Base-by-base conservation (phyloP, 2,329 filamentous ascomycete species). In the Beauveria australis region DNA sequence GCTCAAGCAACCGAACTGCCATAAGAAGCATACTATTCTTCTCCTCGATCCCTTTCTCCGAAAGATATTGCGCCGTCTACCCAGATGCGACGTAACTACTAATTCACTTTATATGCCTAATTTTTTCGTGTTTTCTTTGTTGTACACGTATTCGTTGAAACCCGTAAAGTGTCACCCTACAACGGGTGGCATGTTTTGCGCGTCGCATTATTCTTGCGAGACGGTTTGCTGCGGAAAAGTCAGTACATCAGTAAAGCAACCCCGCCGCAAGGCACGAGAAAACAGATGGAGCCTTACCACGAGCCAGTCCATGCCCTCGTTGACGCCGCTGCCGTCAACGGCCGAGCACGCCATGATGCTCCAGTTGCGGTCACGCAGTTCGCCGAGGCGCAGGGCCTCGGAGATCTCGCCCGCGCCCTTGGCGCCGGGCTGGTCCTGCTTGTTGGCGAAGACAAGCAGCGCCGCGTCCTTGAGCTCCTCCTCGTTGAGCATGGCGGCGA, bases 251-350 rank as follows among this genome's bases (percentile, higher is more conserved):
- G 24, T 10, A 18, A 14, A 46, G 9, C 33, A 37, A 8, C 16
- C 43, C 56, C 67, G 22, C 5, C 19, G 5, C 64, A 68, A 33
- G 19, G 18, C 1, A 28, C 19, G 54, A 54, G 22, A 6, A 22
- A 33, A 57, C 53, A 18, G 49, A 48, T 5, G 12, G n/a, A 19
- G 26, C 79, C 81, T 75, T 76, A 93, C 90, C 81, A 95, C 92
- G 72, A 99, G 80, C 94, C 94, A 99, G 76, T 99, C 94, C 94
- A 99, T 99, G 63, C 94, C 94, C 76, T 99, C 94, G 64, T 88
- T 91, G 49, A 99, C 90, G 73, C 94, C 94, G 70, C 89, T 89
- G 48, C 94, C 94, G 72, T 97, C 94, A 61, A 99, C 93, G 16
- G 94, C 94, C 66, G 91, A 96, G 75, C 94, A 99, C 24, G 92